These are phyloP conservation scores for Cokeromyces recurvatus DNA, from an alignment of 371 early-diverging fungal genomes.

Conservation along the genomic window DNA sequence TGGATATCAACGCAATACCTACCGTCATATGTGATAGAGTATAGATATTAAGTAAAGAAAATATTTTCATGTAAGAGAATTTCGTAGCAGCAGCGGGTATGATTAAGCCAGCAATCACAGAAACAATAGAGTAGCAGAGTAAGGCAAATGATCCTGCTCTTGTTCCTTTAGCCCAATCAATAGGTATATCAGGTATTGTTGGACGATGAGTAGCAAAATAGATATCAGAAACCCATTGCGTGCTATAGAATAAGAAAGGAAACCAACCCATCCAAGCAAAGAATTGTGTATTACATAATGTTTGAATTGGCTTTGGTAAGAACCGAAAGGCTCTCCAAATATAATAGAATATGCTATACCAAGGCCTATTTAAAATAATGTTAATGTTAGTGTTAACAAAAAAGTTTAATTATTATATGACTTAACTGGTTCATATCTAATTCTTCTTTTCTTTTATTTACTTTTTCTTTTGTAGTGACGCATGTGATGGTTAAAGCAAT, in stretches of 20 bases:
- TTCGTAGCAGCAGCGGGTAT: constrained; percentile 43
- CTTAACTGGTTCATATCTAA: constrained; percentile 20
- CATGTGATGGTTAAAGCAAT: constrained; percentile 50
- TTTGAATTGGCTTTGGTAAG: constrained; percentile 59
- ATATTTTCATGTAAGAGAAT: constrained; percentile 11
- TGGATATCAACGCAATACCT: constrained; percentile 48
- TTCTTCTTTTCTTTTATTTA: constrained; percentile 11
- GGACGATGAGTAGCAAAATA: constrained; percentile 35
- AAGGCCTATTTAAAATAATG: constrained; percentile 50
- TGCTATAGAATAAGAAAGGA: constrained; percentile 63
- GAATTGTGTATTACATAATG: constrained; percentile 76
- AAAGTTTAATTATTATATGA: too few species aligned
- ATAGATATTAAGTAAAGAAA: constrained; percentile 53
- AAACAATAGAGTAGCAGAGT: constrained; percentile 58
- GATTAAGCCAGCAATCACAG: constrained; percentile 51
- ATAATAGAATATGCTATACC: constrained; percentile 48
- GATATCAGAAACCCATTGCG: constrained; percentile 54
- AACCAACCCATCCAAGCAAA: constrained; percentile 91
- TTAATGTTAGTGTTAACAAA: too few species aligned
- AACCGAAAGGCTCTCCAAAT: constrained; percentile 57
- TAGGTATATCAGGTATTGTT: constrained; percentile 6
- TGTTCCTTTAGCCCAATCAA: constrained; percentile 41
- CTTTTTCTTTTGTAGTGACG: constrained; percentile 49
- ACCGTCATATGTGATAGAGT: constrained; percentile 51
- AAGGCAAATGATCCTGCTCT: constrained; percentile 71